Base-by-base conservation (phyloP, 345 rosid species). In the Populus simonii region DNA sequence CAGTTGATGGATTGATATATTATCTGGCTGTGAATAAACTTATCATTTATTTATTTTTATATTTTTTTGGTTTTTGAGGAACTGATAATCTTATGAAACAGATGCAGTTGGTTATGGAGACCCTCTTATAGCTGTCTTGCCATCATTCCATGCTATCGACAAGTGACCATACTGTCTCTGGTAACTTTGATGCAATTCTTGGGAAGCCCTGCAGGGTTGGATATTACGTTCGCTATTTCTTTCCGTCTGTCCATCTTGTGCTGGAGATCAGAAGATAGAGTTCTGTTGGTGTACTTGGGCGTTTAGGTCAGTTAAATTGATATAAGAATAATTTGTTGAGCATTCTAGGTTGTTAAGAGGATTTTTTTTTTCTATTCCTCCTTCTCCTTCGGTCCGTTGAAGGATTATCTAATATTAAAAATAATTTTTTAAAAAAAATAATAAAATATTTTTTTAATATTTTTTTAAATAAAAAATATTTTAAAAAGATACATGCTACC, bases 71-170 rank as follows among this genome's bases (percentile, higher is more conserved):
- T 66, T 66, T 66, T 8, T 31, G 22, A 15, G 69, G 29, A 57
- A 23, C 20, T 57, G 65, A 68, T 68, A 2, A 22, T 71, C 41
- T 45, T n/a, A 15, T 27, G 63, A 22, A 76, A 57, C 96, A 95
- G 99, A 92, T 45, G 85, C 91, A 8, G 89, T 93, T 76, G 98
- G 98, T 25, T 95, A 86, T 38, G 98, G 97, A 72, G 97, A 93
- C 80, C 96, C 98, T 66, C 87, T 95, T 7, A 84, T 95, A 6
- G 99, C 99, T 3, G 89, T 95, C 78, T 79, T 95, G 84, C 96
- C 98, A 71, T 92, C 97, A 18, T 95, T 93, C 73, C 95, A 84
- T 38, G 88, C 80, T 74, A 93, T 91, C 82, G 38, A 45, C 51
- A 55, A 82, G 70, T 85, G 81, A 85, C 71, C 66, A 62, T 74